These are phyloP conservation scores for Aspergillus sp. DNA, from an alignment of 2,329 filamentous ascomycete genomes.

Conservation along the genomic window DNA sequence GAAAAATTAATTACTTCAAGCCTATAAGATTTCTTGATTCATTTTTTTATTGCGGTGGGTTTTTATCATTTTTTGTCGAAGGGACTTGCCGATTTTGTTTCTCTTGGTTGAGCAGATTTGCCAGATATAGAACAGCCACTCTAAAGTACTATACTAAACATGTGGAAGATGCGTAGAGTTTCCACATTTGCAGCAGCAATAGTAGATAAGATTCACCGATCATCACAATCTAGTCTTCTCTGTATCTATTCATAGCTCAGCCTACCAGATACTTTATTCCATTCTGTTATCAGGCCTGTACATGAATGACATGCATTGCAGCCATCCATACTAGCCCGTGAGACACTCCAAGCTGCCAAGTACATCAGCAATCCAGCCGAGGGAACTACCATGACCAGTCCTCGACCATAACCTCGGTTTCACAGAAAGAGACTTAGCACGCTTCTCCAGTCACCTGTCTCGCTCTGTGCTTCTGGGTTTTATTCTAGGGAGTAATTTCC, in stretches of 20 bases:
- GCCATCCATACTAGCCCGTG: neutral
- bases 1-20: no score
- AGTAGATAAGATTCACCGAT: neutral
- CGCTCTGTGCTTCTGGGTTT: neutral
- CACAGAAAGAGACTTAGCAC: no score
- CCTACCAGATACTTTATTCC: neutral
- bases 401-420: no score
- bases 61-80: no score
- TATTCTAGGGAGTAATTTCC: neutral
- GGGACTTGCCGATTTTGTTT: no score
- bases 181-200: neutral
- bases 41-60: no score
- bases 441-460: no score
- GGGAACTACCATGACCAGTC: neutral
- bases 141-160: neutral
- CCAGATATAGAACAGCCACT: neutral
- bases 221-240: neutral
- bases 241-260: neutral
- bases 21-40: no score
- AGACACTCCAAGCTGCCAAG: neutral
- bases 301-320: neutral
- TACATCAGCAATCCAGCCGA: neutral
- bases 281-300: neutral
- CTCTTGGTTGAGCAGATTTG: no score
- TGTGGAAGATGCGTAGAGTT: neutral